These are phyloP conservation scores for Trichosporon asahii DNA, from an alignment of 1,284 basidiomycete genomes.

Conservation along the genomic window DNA sequence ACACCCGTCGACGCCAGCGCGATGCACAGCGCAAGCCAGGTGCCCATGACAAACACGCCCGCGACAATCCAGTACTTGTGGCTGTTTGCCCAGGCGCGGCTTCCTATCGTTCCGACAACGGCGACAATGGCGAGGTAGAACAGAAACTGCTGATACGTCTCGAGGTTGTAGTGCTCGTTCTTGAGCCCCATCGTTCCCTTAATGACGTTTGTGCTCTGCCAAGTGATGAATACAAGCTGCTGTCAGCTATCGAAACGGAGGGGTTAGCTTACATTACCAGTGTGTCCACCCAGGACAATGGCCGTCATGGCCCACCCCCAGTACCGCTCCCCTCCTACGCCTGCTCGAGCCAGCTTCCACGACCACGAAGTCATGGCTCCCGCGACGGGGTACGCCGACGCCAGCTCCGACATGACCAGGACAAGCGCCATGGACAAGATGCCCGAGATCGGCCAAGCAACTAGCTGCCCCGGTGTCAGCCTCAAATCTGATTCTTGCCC, in stretches of 20 bases:
- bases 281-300: conserved; percentile 48
- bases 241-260: not conserved
- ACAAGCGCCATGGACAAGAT: conserved; percentile 42
- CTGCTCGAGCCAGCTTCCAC: conserved; percentile 47
- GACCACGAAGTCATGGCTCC: conserved; percentile 52
- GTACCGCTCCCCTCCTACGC: conserved; percentile 46
- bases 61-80: conserved; percentile 44
- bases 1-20: conserved; percentile 39
- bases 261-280: conserved; percentile 39
- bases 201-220: conserved; percentile 43
- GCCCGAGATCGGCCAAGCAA: conserved; percentile 49
- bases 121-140: conserved; percentile 45
- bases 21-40: conserved; percentile 43
- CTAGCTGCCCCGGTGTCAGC: conserved; percentile 33
- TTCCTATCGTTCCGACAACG: conserved; percentile 39
- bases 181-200: conserved; percentile 43
- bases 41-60: conserved; percentile 26
- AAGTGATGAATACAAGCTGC: conserved; percentile 43
- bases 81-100: conserved; percentile 41
- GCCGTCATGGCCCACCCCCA: conserved; percentile 51
- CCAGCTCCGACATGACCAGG: conserved; percentile 43
- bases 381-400: conserved; percentile 50
- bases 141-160: conserved; percentile 40
- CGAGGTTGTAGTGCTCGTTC: conserved; percentile 29
- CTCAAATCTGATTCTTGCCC: not conserved